Evolutionary conservation across 2,329 filamentous ascomycete genomes (phyloP).

Genomic region (Sphaerostilbella broomeana): DNA sequence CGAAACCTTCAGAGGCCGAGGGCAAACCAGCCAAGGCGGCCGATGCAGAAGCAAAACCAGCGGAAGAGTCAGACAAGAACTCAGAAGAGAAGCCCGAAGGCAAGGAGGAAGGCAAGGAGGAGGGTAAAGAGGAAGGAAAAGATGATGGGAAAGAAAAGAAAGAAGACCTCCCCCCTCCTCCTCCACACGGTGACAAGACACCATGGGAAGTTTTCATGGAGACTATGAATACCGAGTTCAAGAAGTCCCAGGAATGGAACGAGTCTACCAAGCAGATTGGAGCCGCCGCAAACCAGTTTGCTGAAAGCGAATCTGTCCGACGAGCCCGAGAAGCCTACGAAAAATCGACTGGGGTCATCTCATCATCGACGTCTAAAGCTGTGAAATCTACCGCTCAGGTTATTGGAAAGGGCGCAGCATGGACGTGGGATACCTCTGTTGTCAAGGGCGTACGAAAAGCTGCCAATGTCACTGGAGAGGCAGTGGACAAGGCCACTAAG

Average conservation of each 20-base stretch:
- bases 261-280: slow-evolving; percentile 94
- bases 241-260: slow-evolving; percentile 98
- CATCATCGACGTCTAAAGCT: slow-evolving; percentile 69
- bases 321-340: slow-evolving; percentile 81
- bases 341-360: slow-evolving; percentile 76
- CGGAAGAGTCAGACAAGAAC: slow-evolving; percentile 29
- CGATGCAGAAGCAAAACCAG: slow-evolving; percentile 14
- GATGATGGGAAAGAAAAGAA: slow-evolving; percentile 50
- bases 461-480: slow-evolving; percentile 77
- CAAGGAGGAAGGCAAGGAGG: slow-evolving; percentile 35
- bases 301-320: slow-evolving; percentile 85
- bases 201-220: slow-evolving; percentile 99
- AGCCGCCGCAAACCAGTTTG: slow-evolving; percentile 82
- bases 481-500: slow-evolving; percentile 88
- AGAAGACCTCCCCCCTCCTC: slow-evolving; percentile 72
- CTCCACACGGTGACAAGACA: slow-evolving; percentile 96
- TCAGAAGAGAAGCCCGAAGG: slow-evolving; percentile 39
- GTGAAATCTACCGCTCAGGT: slow-evolving; percentile 79
- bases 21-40: slow-evolving; percentile 4
- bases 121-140: slow-evolving; percentile 37
- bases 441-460: slow-evolving; percentile 87
- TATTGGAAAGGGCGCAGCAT: slow-evolving; percentile 84
- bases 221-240: slow-evolving; percentile 89
- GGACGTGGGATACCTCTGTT: slow-evolving; percentile 94
- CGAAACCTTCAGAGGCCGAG: background rate